Evolutionary conservation across 345 rosid species (phyloP), one percentile per base, ranked within the genome.

Genomic region (Clarkia xantiana): DNA sequence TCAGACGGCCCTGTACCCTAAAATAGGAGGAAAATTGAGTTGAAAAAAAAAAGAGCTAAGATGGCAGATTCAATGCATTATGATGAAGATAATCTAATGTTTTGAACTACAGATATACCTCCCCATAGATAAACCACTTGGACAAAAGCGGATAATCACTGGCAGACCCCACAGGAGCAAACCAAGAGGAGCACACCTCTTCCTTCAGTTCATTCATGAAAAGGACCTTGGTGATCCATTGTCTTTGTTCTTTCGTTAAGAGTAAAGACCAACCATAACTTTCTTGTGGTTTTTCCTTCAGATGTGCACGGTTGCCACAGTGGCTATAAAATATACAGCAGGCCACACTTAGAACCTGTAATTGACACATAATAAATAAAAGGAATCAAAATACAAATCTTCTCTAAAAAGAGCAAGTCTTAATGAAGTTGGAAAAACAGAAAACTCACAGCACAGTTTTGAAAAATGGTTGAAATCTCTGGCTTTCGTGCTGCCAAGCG

Each of bases 111-210:
- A 16, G 19, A 55, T 71, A 4, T 58, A 91, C 98, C 94, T 91
- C 94, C 55, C 96, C 98, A 39, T 91, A 91, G 39, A 91, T 78
- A 68, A 91, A 94, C 98, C 98, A 91, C 67, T 91, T 91, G 36
- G 98, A 86, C 53, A 91, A 57, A 54, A 91, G 83, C 40, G 98
- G 98, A 76, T 91, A 91, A 62, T 91, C 98, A 71, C 89, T 81
- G 18, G 96, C 98, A 65, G 94, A 84, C 51, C 98, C 98, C 66
- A 91, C 98, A 9, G 98, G 96, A 64, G 96, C 96, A 76, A 91
- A 91, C 98, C 98, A 91, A 47, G 98, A 91, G 9, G 82, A 84
- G 69, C 98, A 91, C 42, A 91, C 84, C 70, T 86, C 81, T 56
- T 91, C 88, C 76, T 91, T 91, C 67, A 84, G 73, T 80, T 91